Evolutionary conservation across 2,329 filamentous ascomycete species (phyloP).

Genomic region (Emericellopsis cladophorae): DNA sequence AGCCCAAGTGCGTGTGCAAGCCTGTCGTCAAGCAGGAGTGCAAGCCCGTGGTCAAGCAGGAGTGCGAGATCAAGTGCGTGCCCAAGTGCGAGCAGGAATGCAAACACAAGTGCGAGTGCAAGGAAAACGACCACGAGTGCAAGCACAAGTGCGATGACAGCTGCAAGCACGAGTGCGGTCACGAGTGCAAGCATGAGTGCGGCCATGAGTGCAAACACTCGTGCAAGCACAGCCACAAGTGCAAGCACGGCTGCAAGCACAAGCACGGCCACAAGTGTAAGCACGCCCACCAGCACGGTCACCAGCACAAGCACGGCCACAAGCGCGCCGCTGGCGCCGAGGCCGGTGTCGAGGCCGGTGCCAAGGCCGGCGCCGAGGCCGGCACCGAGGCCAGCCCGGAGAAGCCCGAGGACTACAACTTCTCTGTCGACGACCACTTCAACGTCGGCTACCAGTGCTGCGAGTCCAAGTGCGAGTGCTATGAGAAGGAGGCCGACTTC

Average conservation of each 20-base stretch:
- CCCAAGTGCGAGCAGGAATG: slow-evolving; percentile 1
- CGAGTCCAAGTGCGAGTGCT: background rate
- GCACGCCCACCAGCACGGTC: background rate
- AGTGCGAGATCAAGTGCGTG: slow-evolving; percentile 1
- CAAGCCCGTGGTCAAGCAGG: background rate
- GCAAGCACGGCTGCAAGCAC: background rate
- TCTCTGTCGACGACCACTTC: background rate
- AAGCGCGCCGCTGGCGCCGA: background rate
- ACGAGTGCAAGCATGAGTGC: slow-evolving; percentile 1
- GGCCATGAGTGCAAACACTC: background rate
- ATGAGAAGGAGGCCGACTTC: slow-evolving; percentile 1
- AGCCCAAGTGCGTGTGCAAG: slow-evolving; percentile 1
- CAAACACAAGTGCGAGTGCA: background rate
- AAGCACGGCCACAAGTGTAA: background rate
- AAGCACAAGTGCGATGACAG: slow-evolving; percentile 1
- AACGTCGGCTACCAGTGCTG: background rate
- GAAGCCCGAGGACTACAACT: background rate
- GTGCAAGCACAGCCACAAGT: background rate
- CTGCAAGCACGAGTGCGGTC: background rate
- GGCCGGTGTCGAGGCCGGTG: background rate
- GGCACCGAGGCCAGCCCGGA: background rate
- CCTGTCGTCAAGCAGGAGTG: background rate
- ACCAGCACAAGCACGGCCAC: background rate
- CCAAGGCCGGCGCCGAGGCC: background rate
- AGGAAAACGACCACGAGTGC: background rate